Evolutionary conservation across 2,329 filamentous ascomycete genomes (phyloP).

Genomic region (Lasiodiplodia theobromae): DNA sequence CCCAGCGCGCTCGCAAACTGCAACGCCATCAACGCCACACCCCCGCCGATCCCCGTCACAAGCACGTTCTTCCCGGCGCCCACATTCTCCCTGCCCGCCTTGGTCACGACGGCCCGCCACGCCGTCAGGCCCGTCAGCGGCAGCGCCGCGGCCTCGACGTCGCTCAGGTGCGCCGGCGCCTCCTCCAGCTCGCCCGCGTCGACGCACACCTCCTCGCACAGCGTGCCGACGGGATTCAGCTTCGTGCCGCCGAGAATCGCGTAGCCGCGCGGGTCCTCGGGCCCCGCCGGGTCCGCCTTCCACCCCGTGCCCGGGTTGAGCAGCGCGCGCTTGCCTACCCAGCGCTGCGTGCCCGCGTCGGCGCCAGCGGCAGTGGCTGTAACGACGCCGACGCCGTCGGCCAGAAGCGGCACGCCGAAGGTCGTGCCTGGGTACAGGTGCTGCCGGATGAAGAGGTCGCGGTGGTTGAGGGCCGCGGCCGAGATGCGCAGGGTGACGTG

Average conservation of each 20-base stretch:
- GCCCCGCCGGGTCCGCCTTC: constrained; percentile 73
- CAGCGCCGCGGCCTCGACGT: constrained; percentile 80
- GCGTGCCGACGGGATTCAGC: constrained; percentile 70
- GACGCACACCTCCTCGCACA: constrained; percentile 76
- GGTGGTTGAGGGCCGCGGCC: constrained; percentile 88
- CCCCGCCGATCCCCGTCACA: constrained; percentile 90
- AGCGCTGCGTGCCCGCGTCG: constrained; percentile 48
- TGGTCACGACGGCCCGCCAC: constrained; percentile 85
- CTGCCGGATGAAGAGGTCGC: constrained; percentile 92
- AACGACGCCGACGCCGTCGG: constrained; percentile 83
- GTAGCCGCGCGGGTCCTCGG: constrained; percentile 69
- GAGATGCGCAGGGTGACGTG: constrained; percentile 79
- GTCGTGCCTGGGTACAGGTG: constrained; percentile 87
- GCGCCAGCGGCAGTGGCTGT: constrained; percentile 44
- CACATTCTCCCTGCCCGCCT: constrained; percentile 71
- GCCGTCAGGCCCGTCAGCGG: constrained; percentile 86
- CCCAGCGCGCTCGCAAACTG: constrained; percentile 73
- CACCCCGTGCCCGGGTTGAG: constrained; percentile 81
- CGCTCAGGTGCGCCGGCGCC: constrained; percentile 74
- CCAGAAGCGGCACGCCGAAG: constrained; percentile 78
- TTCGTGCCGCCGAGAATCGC: constrained; percentile 74
- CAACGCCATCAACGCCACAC: constrained; percentile 83
- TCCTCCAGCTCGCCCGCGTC: constrained; percentile 76
- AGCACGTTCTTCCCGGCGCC: constrained; percentile 75
- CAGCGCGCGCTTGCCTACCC: constrained; percentile 74